A percentile compares a stretch with the other conserved stretches of the same genome.
These are phyloP conservation scores for Neurospora crassa DNA, from an alignment of 2,329 filamentous ascomycete genomes.

Conservation along the genomic window DNA sequence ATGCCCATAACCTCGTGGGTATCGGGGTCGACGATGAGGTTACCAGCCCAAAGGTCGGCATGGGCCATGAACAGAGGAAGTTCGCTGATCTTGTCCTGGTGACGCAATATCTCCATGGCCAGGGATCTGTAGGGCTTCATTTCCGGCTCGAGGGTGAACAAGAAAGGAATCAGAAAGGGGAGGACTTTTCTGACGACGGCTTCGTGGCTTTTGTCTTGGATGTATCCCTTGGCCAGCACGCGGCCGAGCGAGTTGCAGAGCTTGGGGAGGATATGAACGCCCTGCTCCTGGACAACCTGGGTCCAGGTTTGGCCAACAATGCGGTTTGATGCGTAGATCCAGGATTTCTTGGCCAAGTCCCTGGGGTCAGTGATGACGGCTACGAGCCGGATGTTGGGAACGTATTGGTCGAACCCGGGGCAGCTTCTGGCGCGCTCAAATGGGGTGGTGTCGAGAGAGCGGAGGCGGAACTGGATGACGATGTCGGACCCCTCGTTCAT, in stretches of 20 bases:
- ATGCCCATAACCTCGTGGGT: background rate
- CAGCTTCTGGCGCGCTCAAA: background rate
- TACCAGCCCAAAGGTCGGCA: background rate
- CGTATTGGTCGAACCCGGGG: background rate
- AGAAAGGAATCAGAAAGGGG: background rate
- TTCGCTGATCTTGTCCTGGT: background rate
- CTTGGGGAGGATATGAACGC: background rate
- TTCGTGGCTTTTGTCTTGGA: background rate
- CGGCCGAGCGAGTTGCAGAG: background rate
- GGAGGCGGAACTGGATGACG: background rate
- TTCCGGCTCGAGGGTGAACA: background rate
- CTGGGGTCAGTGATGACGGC: background rate
- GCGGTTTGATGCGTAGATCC: background rate
- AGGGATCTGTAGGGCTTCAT: background rate
- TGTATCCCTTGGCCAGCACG: background rate
- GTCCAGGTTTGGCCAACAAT: background rate
- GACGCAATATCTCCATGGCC: background rate
- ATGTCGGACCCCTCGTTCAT: background rate
- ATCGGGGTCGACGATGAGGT: background rate
- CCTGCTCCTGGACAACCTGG: background rate
- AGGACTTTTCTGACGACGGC: background rate
- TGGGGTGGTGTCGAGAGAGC: background rate
- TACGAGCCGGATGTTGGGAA: background rate
- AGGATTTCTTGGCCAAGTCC: background rate
- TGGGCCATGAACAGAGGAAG: background rate